phyloP scores from a whole-genome alignment of 805 yeast genomes.

The Tetrapisispora nanseiensis region DNA sequence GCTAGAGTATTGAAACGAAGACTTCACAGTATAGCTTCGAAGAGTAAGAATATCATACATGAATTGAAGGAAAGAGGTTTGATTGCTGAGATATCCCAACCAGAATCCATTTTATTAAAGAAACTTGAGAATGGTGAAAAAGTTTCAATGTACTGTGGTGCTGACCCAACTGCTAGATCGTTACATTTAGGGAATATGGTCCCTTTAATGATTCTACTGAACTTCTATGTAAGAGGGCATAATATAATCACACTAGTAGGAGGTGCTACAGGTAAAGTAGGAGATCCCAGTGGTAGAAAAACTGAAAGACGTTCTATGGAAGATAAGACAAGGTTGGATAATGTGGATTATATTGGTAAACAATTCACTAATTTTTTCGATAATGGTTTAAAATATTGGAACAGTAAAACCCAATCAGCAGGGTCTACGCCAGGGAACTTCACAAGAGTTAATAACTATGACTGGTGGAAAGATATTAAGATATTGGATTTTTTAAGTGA shows the following conservation, averaged over 20 bases:
- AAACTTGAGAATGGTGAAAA: slow-evolving; percentile 19
- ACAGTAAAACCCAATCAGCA: slow-evolving; percentile 27
- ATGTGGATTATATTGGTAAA: slow-evolving; percentile 45
- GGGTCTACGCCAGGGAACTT: slow-evolving; percentile 33
- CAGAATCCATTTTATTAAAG: slow-evolving; percentile 11
- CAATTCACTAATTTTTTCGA: slow-evolving; percentile 57
- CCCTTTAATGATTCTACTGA: slow-evolving; percentile 77
- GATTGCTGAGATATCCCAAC: slow-evolving; percentile 25
- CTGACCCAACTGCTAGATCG: slow-evolving; percentile 89
- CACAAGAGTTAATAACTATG: slow-evolving; percentile 49
- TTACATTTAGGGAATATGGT: slow-evolving; percentile 84
- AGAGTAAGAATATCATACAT: not conserved
- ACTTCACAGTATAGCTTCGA: not conserved
- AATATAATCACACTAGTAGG: slow-evolving; percentile 77
- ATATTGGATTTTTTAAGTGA: slow-evolving; percentile 69
- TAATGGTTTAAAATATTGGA: slow-evolving; percentile 55
- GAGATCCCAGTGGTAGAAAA: slow-evolving; percentile 90
- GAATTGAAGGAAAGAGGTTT: slow-evolving; percentile 19
- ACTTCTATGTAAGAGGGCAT: slow-evolving; percentile 79
- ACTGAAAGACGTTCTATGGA: slow-evolving; percentile 62
- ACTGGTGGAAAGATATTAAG: slow-evolving; percentile 78
- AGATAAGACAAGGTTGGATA: slow-evolving; percentile 40
- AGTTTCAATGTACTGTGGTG: slow-evolving; percentile 77
- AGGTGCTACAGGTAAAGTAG: slow-evolving; percentile 92
- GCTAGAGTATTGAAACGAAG: not conserved